Evolutionary conservation across 169 alveolate genomes (phyloP), one percentile per base, ranked within the genome.

Genomic region (Cryptosporidium ubiquitum): DNA sequence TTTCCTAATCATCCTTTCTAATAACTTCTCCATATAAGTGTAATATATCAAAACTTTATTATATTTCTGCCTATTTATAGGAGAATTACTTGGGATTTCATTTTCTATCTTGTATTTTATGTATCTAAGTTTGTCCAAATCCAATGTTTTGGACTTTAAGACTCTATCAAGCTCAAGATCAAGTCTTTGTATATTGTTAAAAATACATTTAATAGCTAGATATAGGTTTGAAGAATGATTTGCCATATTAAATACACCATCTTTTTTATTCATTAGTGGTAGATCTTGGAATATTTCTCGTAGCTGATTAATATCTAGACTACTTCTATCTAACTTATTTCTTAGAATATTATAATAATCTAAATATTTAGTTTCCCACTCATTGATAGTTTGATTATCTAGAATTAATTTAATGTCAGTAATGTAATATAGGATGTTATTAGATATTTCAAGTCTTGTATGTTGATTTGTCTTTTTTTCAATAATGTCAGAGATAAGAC

Each of bases 81-180:
- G 70, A 3, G 70, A 52, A 35, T 73, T 55, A 12, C 23, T 12
- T 5, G 85, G 85, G 29, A 73, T 33, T 37, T 73, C 70, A 51
- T 5, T 33, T 6, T 73, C 85, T 31, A 73, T 40, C 12, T 35
- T 51, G 14, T 33, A 14, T 29, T 10, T 40, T 33, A 73, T n/a
- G 55, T n/a, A 73, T 55, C 57, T 73, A 16, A 73, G 70, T 26
- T 73, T 73, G 33, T 73, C 85, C 0, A 51, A 33, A 33, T 73
- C 39, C 10, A 73, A 9, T 29, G 20, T 40, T 35, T 40, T 73
- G 37, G 68, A 52, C n/a, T 58, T 55, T 23, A 51, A 18, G 26
- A 20, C 12, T 73, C 31, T 73, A 16, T 52, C 16, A 1, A 73
- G 57, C 20, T 55, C 85, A 55, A 31, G 33, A 23, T 33, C 55